Conservation (phyloP, 1,284 basidiomycete species). For the Mycena citricolor region DNA sequence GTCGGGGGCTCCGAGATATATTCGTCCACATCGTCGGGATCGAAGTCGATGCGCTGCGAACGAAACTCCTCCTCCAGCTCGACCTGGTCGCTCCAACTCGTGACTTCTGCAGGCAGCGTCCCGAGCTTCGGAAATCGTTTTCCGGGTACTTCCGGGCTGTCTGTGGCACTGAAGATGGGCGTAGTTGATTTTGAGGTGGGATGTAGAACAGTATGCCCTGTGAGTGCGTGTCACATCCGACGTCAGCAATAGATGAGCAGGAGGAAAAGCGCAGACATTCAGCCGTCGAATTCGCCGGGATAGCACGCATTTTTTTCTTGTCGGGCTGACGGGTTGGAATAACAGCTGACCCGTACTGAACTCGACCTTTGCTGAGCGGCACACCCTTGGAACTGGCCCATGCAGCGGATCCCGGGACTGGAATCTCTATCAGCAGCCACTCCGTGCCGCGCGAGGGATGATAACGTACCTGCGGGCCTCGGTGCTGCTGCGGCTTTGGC, state of each 20-base stretch:
- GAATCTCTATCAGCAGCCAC: too few species aligned
- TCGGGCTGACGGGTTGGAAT: conserved; percentile 7
- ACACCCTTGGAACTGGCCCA: conserved; percentile 33
- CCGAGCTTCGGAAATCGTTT: conserved; percentile 9
- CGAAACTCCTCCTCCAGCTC: conserved; percentile 5
- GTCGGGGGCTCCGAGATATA: conserved; percentile 7
- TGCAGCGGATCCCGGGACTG: conserved; percentile 41
- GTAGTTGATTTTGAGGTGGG: conserved; percentile 17
- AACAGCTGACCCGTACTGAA: conserved; percentile 24
- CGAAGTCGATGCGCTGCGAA: conserved; percentile 9
- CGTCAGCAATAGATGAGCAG: not conserved
- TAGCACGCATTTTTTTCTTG: conserved; percentile 19
- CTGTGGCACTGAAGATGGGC: conserved; percentile 4
- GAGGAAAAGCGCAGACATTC: conserved; percentile 21
- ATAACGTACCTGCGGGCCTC: conserved; percentile 31
- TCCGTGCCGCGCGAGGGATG: not conserved
- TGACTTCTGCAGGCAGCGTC: not conserved
- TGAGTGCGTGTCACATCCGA: not conserved
- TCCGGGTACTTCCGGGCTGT: not conserved
- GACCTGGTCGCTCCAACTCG: conserved; percentile 5
- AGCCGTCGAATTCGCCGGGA: conserved; percentile 14
- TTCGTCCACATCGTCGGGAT: conserved; percentile 15
- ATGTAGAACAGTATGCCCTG: conserved; percentile 23
- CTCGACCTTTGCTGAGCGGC: conserved; percentile 19
- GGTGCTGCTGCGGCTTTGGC: conserved; percentile 26